phyloP scores from a whole-genome alignment of 2,329 filamentous ascomycete genomes.

The Aspergillus versicolor region DNA sequence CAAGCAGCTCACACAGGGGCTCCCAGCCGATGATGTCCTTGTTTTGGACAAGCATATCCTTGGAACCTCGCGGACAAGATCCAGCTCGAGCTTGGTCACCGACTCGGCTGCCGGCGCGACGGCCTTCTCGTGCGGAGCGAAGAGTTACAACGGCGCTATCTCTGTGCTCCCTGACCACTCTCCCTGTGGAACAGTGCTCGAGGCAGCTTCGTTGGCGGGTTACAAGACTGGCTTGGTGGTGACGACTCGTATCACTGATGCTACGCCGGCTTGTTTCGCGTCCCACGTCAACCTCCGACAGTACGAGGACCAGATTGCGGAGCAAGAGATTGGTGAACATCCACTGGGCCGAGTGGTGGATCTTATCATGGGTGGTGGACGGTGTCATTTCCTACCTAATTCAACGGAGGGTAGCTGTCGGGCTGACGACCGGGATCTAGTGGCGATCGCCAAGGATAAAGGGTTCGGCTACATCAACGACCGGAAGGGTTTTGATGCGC shows the following conservation, averaged over 20 bases:
- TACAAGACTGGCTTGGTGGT: conserved; percentile 94
- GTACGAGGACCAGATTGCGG: conserved; percentile 86
- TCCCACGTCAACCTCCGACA: conserved; percentile 76
- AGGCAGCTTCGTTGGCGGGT: conserved; percentile 87
- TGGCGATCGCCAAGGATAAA: conserved; percentile 69
- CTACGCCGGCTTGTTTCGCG: conserved; percentile 92
- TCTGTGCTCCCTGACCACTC: conserved; percentile 79
- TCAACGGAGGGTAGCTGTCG: conserved; percentile 78
- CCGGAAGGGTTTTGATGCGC: conserved; percentile 71
- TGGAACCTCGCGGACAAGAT: conserved; percentile 84
- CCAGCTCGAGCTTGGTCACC: conserved; percentile 80
- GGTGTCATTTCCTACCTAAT: conserved; percentile 91
- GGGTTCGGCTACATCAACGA: conserved; percentile 78
- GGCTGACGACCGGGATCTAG: conserved; percentile 72
- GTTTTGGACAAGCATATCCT: conserved; percentile 85
- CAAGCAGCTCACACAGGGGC: conserved; percentile 70
- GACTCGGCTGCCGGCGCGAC: conserved; percentile 97
- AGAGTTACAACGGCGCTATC: conserved; percentile 97
- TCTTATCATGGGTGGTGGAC: conserved; percentile 86
- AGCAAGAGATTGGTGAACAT: conserved; percentile 87
- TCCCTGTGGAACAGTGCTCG: conserved; percentile 88
- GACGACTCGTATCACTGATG: conserved; percentile 92
- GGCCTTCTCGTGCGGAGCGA: conserved; percentile 86
- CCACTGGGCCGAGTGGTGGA: conserved; percentile 85
- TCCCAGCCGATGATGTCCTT: conserved; percentile 74